These are phyloP conservation scores for Camellia sinensis DNA, from an alignment of 148 eudicot species.

Conservation along the genomic window DNA sequence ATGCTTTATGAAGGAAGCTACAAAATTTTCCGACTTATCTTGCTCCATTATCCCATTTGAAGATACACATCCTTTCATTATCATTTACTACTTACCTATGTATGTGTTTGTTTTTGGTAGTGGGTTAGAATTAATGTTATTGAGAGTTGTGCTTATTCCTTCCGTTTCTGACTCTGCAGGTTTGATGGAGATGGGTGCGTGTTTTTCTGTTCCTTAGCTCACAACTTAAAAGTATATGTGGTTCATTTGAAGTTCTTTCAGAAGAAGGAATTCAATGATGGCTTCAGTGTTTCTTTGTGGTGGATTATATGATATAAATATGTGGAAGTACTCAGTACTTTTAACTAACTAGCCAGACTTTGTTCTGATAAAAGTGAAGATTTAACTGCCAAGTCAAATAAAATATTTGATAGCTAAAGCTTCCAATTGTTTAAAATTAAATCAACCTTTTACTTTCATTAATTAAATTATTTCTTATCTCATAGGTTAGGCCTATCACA, in stretches of 20 bases:
- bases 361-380: neutral
- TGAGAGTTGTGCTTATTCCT: slow-evolving; percentile 10
- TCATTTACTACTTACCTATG: neutral
- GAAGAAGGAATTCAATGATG: neutral
- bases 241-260: slow-evolving; percentile 3
- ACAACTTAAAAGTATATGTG: neutral
- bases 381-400: neutral
- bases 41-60: neutral
- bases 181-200: slow-evolving; percentile 99
- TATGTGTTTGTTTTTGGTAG: neutral
- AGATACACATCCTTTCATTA: neutral
- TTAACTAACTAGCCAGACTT: neutral
- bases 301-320: neutral
- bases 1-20: neutral
- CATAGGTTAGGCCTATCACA: too few relatives aligned
- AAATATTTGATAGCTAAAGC: neutral
- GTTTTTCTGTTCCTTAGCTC: slow-evolving; percentile 10
- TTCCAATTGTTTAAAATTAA: neutral
- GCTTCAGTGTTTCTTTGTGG: neutral
- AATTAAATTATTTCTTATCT: neutral
- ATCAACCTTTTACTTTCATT: neutral
- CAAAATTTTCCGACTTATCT: neutral
- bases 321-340: neutral
- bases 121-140: neutral
- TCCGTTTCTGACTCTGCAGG: slow-evolving; percentile 50